Percentiles rank a stretch among this genome's conserved stretches.
phyloP scores from a whole-genome alignment of 2,329 filamentous ascomycete genomes.

The Endocalyx cinctus region DNA sequence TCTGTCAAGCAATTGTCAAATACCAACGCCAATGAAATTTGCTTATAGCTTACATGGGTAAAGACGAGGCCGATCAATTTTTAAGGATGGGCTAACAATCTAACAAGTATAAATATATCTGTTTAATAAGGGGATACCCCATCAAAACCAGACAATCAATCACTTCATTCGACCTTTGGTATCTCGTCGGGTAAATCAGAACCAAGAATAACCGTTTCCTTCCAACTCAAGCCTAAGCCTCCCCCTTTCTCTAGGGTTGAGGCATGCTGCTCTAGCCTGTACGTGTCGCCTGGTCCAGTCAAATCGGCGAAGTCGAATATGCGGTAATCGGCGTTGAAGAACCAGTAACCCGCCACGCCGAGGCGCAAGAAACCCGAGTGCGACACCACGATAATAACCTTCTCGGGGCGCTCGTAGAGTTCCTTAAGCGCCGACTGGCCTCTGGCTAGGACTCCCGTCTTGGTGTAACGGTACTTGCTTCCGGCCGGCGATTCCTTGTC shows the following conservation, averaged over 20 bases:
- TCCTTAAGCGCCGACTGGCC: conserved; percentile 46
- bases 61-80: too few relatives aligned
- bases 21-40: too few relatives aligned
- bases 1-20: too few relatives aligned
- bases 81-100: too few relatives aligned
- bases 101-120: too few relatives aligned
- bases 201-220: conserved; percentile 33
- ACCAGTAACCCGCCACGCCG: conserved; percentile 51
- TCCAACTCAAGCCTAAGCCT: conserved; percentile 45
- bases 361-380: conserved; percentile 61
- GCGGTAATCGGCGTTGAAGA: conserved; percentile 60
- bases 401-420: conserved; percentile 51
- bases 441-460: conserved; percentile 48
- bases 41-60: too few relatives aligned
- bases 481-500: conserved; percentile 52
- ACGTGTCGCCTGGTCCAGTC: conserved; percentile 21
- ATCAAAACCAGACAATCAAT: too few relatives aligned
- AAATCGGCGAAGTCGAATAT: conserved; percentile 49
- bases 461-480: conserved; percentile 48
- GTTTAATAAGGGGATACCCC: too few relatives aligned
- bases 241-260: conserved; percentile 42
- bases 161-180: too few relatives aligned
- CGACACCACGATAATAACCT: conserved; percentile 59
- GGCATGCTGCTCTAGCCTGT: conserved; percentile 42
- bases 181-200: conserved; percentile 29